Percentiles rank a stretch among this genome's conserved stretches.
Evolutionary conservation across 768 basidiomycete genomes (phyloP).

Genomic region (Sistotremastrum niveocremeum): DNA sequence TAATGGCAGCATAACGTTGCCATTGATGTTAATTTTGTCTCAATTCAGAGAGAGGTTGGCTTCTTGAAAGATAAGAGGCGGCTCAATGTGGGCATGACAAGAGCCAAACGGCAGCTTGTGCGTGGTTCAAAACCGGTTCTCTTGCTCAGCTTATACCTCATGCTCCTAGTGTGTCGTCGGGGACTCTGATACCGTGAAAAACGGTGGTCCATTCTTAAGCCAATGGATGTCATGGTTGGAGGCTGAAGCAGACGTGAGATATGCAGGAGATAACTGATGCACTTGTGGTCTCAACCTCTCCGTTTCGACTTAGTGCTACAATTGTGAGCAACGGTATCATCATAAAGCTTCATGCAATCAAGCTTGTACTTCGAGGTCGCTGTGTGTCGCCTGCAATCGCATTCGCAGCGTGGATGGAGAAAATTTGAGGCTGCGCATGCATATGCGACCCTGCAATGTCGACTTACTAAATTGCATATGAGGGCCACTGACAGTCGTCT

Average conservation of each 20-base stretch:
- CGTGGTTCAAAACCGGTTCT: constrained; percentile 15
- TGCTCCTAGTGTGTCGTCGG: constrained; percentile 70
- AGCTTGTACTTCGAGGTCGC: too few relatives aligned
- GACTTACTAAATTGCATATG: too few relatives aligned
- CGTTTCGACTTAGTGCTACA: too few relatives aligned
- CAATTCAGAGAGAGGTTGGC: constrained; percentile 66
- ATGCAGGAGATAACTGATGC: constrained; percentile 34
- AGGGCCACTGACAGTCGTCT: too few relatives aligned
- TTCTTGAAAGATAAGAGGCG: constrained; percentile 89
- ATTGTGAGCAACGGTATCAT: too few relatives aligned
- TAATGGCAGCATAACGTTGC: constrained; percentile 1
- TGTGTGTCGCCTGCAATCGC: too few relatives aligned
- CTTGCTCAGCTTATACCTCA: background rate
- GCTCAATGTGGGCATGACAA: constrained; percentile 90
- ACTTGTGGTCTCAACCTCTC: too few relatives aligned
- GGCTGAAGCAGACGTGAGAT: constrained; percentile 78
- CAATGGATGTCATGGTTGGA: constrained; percentile 90
- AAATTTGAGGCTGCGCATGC: too few relatives aligned
- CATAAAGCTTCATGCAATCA: too few relatives aligned
- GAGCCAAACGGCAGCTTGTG: constrained; percentile 79
- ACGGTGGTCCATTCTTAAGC: constrained; percentile 75
- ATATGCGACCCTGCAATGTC: too few relatives aligned
- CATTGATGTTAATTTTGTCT: constrained; percentile 4
- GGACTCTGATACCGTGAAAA: constrained; percentile 80
- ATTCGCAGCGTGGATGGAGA: too few relatives aligned